Base-by-base conservation (phyloP, 192 early-diverging fungal species). In the Phycomyces nitens region DNA sequence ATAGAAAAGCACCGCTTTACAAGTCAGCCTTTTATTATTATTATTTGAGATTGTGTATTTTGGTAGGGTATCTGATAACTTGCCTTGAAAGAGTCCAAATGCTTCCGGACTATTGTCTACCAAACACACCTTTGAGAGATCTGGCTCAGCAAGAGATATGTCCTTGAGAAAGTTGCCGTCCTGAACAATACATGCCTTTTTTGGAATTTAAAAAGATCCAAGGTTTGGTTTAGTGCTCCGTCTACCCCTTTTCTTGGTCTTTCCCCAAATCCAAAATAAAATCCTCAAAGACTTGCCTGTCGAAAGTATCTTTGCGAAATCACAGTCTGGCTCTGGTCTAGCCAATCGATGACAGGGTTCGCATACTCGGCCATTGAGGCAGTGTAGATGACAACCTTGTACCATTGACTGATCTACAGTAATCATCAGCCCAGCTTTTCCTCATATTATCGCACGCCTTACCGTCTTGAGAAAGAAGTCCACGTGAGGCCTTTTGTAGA, bases 351-450 rank as follows among this genome's bases (percentile, higher is more conserved):
- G 16, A 95, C 93, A 23, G 93, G 93, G 68, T 94, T 91, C 16
- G 93, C 93, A 67, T 95, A 95, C 76, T 95, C 92, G 21, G 89
- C 75, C 88, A 95, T 92, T 14, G 88, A 90, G 10, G 93, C 93
- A 2, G 93, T 95, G 73, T 93, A 95, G 29, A 95, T 90, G 6
- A 94, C 90, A n/a, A 95, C 81, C 53, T 90, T 89, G 79, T 90
- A 95, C 93, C 93, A 95, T 70, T 93, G 87, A 59, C 77, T 69
- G 29, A 92, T 88, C 91, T 93, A 44, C 29, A 34, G 29, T 34
- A 34, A 34, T 34, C 29, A 34, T 34, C 29, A 34, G 29, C 2
- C 3, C 7, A 2, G 29, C 29, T 34, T 34, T 34, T 34, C 29
- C 29, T 5, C 7, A 34, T 34, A 1, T 34, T 2, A 18, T 9